phyloP scores from a whole-genome alignment of 305 asterid species.

The Fraxinus floribunda region DNA sequence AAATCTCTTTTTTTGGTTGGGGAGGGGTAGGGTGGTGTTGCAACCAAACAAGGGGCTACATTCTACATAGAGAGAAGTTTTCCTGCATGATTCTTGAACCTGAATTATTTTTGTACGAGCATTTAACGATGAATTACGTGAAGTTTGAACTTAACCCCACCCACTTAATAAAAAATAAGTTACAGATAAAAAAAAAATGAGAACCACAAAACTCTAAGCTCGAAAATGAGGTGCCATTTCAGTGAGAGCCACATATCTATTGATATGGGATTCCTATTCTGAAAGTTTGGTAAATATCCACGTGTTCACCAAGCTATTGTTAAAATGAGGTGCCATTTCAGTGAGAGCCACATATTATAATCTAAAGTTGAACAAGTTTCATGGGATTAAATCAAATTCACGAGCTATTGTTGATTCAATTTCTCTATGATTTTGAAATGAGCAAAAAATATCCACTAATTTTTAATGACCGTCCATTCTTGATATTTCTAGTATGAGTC shows the following conservation, averaged over 20 bases:
- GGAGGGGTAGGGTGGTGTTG: not conserved
- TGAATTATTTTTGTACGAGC: not conserved
- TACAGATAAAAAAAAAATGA: not conserved
- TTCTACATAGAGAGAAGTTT: not conserved
- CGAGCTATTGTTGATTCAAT: not conserved
- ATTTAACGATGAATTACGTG: not conserved
- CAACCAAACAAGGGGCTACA: slow-evolving; percentile 18
- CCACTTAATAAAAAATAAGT: not conserved
- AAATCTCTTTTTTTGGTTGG: slow-evolving; percentile 10
- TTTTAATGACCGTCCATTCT: no score
- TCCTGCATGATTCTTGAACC: not conserved
- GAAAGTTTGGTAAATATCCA: not conserved
- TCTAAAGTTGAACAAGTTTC: not conserved
- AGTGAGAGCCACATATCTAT: not conserved
- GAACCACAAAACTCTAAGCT: not conserved
- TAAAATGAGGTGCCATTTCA: no score
- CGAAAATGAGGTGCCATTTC: not conserved
- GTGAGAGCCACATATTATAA: no score
- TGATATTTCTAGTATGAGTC: not conserved
- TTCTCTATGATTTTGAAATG: not conserved
- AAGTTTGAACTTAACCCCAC: not conserved
- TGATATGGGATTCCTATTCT: not conserved
- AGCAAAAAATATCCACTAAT: not conserved
- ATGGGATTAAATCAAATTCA: not conserved
- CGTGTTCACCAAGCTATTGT: not conserved